phyloP scores from a whole-genome alignment of 192 early-diverging fungal genomes.

The Entomortierella parvispora region DNA sequence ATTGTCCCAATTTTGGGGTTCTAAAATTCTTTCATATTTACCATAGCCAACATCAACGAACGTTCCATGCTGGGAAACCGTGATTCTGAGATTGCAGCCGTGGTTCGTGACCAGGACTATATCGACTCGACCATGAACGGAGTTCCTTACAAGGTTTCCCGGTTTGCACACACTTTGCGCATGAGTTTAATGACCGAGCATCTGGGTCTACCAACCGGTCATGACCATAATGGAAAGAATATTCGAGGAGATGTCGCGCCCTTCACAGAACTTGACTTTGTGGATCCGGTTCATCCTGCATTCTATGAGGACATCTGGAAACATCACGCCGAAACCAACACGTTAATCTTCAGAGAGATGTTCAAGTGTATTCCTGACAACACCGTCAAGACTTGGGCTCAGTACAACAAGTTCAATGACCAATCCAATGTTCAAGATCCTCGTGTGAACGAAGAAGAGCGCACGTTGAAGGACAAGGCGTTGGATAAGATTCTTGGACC shows the following conservation, averaged over 20 bases:
- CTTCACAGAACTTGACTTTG: conserved; percentile 51
- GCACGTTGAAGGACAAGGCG: conserved; percentile 42
- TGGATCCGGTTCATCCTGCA: conserved; percentile 73
- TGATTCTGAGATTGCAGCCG: conserved; percentile 85
- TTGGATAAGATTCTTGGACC: conserved; percentile 45
- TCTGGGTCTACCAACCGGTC: conserved; percentile 63
- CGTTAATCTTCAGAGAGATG: conserved; percentile 69
- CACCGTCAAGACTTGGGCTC: conserved; percentile 73
- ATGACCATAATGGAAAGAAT: conserved; percentile 3
- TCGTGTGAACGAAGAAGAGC: conserved; percentile 36
- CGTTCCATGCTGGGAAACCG: conserved; percentile 83
- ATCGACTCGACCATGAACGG: conserved; percentile 76
- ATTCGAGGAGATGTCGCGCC: neutral
- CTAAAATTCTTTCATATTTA: neutral
- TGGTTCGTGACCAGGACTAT: conserved; percentile 69
- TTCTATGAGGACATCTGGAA: conserved; percentile 72
- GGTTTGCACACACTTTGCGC: conserved; percentile 78
- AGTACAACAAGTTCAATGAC: conserved; percentile 51
- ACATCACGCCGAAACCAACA: conserved; percentile 68
- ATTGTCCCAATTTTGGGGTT: neutral
- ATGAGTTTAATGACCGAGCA: conserved; percentile 83
- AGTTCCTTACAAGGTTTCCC: conserved; percentile 70
- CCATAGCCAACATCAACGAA: conserved; percentile 89
- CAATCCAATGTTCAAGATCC: conserved; percentile 46
- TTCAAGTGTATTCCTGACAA: conserved; percentile 87